phyloP scores from a whole-genome alignment of 768 basidiomycete genomes.

The Hortiboletus flavorubellus region DNA sequence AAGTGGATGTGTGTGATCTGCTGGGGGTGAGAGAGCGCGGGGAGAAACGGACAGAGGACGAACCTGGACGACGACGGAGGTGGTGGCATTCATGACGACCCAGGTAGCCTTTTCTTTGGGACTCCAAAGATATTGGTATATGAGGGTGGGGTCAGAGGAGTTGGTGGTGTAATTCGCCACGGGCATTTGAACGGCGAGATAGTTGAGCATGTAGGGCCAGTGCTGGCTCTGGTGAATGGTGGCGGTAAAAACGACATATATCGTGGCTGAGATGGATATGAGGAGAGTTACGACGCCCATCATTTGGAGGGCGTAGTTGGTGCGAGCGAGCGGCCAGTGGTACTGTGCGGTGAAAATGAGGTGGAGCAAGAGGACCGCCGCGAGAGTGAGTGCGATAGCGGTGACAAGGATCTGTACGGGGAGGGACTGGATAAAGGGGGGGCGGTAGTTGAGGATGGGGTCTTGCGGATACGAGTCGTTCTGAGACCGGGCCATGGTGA shows the following conservation, averaged over 20 bases:
- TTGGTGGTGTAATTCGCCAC: conserved; percentile 18
- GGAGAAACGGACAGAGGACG: conserved; percentile 17
- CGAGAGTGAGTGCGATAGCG: conserved; percentile 63
- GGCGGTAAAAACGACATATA: conserved; percentile 67
- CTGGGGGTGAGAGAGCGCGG: neutral
- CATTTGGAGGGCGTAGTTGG: conserved; percentile 90
- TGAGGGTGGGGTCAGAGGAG: conserved; percentile 22
- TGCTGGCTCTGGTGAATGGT: conserved; percentile 58
- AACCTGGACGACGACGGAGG: conserved; percentile 83
- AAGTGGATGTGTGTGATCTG: conserved; percentile 98
- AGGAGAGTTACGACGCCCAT: conserved; percentile 79
- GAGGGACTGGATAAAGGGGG: conserved; percentile 80
- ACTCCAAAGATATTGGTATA: conserved; percentile 50
- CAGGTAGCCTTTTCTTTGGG: conserved; percentile 66
- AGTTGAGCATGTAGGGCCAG: conserved; percentile 97
- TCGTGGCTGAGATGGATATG: conserved; percentile 70
- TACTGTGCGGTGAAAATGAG: conserved; percentile 94
- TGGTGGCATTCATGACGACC: conserved; percentile 85
- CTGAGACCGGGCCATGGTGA: conserved; percentile 22
- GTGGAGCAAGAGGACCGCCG: conserved; percentile 83
- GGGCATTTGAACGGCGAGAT: conserved; percentile 72
- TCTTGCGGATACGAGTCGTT: conserved; percentile 37
- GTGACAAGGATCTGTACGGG: conserved; percentile 88
- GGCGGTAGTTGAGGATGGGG: conserved; percentile 77
- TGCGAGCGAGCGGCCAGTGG: conserved; percentile 89